Percentiles rank a stretch among this genome's conserved stretches.
phyloP scores from a whole-genome alignment of 2,329 filamentous ascomycete species.

The Rhinocladiella mackenziei region DNA sequence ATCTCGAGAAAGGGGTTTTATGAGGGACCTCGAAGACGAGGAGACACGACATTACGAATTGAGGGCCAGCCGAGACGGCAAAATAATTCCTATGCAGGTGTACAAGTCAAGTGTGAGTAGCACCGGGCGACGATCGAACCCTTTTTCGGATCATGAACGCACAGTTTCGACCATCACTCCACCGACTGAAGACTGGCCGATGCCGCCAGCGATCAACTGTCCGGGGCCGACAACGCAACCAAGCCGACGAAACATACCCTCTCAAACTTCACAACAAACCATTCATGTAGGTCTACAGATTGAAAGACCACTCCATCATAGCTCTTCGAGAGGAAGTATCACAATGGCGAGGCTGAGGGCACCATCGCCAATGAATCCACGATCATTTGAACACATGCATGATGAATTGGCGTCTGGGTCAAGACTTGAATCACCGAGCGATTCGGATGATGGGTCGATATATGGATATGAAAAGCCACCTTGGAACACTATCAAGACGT shows the following conservation, averaged over 20 bases:
- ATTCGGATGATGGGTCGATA: conserved; percentile 4
- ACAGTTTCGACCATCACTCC: not conserved
- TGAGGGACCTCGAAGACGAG: conserved; percentile 46
- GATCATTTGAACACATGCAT: conserved; percentile 5
- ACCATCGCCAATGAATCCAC: not conserved
- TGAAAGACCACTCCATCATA: not conserved
- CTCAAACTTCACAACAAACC: conserved; percentile 3
- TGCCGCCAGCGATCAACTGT: conserved; percentile 1
- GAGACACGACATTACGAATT: conserved; percentile 77
- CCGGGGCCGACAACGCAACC: not conserved
- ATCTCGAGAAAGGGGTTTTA: conserved; percentile 10
- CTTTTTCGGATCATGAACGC: not conserved
- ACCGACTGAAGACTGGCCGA: conserved; percentile 7
- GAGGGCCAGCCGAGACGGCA: conserved; percentile 35
- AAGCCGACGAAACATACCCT: not conserved
- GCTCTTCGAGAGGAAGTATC: not conserved
- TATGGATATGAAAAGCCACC: conserved; percentile 10
- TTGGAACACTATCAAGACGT: conserved; percentile 13
- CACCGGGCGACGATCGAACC: not conserved
- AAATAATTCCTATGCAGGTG: conserved; percentile 26
- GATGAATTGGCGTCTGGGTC: conserved; percentile 7
- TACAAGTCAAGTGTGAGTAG: conserved; percentile 10
- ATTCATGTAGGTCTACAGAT: conserved; percentile 8
- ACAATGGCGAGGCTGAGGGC: not conserved
- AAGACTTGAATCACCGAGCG: conserved; percentile 9